Conservation (phyloP, 2,329 filamentous ascomycete species). For the Monosporascus sp. region DNA sequence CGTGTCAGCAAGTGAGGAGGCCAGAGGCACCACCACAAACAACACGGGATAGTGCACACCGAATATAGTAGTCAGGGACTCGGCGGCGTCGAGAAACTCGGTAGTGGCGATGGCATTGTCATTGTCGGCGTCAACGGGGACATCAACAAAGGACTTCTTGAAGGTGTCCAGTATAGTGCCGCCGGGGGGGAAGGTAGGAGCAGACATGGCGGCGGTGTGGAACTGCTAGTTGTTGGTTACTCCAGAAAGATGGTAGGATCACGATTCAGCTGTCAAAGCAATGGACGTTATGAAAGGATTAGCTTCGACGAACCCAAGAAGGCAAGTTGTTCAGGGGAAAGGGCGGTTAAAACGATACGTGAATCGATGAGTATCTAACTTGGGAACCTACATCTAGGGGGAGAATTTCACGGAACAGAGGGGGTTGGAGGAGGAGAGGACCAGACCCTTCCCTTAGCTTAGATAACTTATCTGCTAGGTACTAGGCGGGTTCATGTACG, state of each 20-base stretch:
- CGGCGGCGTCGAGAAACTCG: slow-evolving; percentile 86
- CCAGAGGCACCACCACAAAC: not conserved
- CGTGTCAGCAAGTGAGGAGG: slow-evolving; percentile 1
- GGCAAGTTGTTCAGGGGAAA: not conserved
- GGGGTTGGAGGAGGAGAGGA: too few relatives aligned
- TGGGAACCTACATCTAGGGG: too few relatives aligned
- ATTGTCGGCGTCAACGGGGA: slow-evolving; percentile 67
- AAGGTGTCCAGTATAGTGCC: slow-evolving; percentile 83
- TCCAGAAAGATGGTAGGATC: not conserved
- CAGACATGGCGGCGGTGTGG: slow-evolving; percentile 42
- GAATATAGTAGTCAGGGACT: slow-evolving; percentile 82
- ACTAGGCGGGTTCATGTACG: too few relatives aligned
- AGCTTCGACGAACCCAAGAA: not conserved
- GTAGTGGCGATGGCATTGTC: slow-evolving; percentile 75
- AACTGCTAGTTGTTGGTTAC: slow-evolving; percentile 1
- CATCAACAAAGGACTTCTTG: slow-evolving; percentile 77
- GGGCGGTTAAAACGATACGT: not conserved
- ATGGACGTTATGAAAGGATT: not conserved
- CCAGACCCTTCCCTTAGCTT: too few relatives aligned
- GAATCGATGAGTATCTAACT: not conserved
- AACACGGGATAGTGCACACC: slow-evolving; percentile 44
- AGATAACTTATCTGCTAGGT: too few relatives aligned
- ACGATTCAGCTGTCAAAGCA: not conserved
- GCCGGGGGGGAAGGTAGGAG: slow-evolving; percentile 50
- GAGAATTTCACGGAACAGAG: not conserved